Evolutionary conservation across 1,284 basidiomycete species (phyloP).

Genomic region (Ceratobasidium sp.): DNA sequence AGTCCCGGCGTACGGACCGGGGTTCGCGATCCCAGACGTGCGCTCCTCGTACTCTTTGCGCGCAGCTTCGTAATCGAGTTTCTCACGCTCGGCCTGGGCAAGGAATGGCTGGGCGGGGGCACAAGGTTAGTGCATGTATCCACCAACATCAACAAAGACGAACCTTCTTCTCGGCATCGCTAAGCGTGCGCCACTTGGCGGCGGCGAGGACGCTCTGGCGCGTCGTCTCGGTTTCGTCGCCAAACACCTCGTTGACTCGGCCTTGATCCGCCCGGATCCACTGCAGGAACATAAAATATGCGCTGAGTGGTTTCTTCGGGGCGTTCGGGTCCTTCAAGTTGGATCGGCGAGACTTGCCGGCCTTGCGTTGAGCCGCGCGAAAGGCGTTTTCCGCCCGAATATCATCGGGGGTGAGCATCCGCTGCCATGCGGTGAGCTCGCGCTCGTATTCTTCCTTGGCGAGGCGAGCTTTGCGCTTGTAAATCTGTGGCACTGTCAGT

Average conservation of each 20-base stretch:
- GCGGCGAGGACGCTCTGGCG: constrained; percentile 95
- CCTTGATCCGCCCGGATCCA: constrained; percentile 80
- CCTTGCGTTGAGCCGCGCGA: constrained; percentile 90
- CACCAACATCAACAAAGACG: constrained; percentile 50
- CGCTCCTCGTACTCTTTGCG: constrained; percentile 85
- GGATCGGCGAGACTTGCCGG: constrained; percentile 91
- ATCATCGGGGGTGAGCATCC: constrained; percentile 90
- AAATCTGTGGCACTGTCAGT: constrained; percentile 65
- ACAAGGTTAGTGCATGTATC: constrained; percentile 42
- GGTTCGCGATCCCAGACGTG: constrained; percentile 60
- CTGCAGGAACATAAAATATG: constrained; percentile 96
- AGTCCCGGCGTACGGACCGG: constrained; percentile 24
- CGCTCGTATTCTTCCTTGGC: constrained; percentile 86
- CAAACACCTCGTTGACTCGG: constrained; percentile 83
- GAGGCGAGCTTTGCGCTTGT: constrained; percentile 81
- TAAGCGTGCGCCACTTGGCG: constrained; percentile 90
- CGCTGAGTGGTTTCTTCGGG: constrained; percentile 93
- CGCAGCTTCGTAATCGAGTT: constrained; percentile 88
- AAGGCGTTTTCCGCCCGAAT: constrained; percentile 94
- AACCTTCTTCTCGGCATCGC: constrained; percentile 91
- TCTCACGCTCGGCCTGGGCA: constrained; percentile 90
- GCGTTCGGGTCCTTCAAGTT: constrained; percentile 98
- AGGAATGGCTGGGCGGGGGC: constrained; percentile 77
- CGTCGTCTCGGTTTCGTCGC: constrained; percentile 93
- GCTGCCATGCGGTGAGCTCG: constrained; percentile 87